Conservation (phyloP, 495 filamentous ascomycete species). For the Lichenothelia convexa region DNA sequence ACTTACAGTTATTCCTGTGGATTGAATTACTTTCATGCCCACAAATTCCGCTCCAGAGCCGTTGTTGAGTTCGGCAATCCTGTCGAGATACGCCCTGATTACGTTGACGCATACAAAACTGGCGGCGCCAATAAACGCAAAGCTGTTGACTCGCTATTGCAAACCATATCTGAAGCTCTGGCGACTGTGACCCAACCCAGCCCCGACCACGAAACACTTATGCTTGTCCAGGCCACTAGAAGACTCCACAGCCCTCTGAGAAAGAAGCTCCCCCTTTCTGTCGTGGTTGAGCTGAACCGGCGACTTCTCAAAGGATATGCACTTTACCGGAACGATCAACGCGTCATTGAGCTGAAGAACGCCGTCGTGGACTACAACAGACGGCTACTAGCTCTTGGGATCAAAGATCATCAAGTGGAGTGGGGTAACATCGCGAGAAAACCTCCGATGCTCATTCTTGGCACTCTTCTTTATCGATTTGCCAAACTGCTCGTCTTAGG, state of each 20-base stretch:
- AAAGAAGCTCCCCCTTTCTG: constrained; percentile 83
- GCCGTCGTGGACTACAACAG: constrained; percentile 76
- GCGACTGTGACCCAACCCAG: constrained; percentile 80
- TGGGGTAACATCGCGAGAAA: constrained; percentile 72
- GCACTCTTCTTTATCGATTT: constrained; percentile 63
- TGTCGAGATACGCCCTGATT: constrained; percentile 56
- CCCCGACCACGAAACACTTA: constrained; percentile 92
- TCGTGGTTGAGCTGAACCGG: constrained; percentile 91
- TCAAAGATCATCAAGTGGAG: constrained; percentile 93
- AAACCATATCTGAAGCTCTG: constrained; percentile 69
- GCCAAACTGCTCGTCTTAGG: constrained; percentile 57
- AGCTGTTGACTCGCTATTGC: constrained; percentile 62
- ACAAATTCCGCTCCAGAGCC: constrained; percentile 94
- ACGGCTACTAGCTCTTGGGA: constrained; percentile 63
- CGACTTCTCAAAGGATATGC: constrained; percentile 82
- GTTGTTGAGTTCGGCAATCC: constrained; percentile 91
- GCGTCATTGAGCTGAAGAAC: constrained; percentile 61
- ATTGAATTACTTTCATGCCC: constrained; percentile 99
- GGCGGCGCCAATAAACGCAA: constrained; percentile 71
- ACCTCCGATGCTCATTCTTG: constrained; percentile 52
- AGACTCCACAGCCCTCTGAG: constrained; percentile 84
- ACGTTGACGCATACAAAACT: constrained; percentile 70
- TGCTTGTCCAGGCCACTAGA: constrained; percentile 85
- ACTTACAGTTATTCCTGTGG: constrained; percentile 97
- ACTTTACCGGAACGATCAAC: constrained; percentile 77